phyloP scores from a whole-genome alignment of 2,329 filamentous ascomycete species.

The Huntiella abstrusa region DNA sequence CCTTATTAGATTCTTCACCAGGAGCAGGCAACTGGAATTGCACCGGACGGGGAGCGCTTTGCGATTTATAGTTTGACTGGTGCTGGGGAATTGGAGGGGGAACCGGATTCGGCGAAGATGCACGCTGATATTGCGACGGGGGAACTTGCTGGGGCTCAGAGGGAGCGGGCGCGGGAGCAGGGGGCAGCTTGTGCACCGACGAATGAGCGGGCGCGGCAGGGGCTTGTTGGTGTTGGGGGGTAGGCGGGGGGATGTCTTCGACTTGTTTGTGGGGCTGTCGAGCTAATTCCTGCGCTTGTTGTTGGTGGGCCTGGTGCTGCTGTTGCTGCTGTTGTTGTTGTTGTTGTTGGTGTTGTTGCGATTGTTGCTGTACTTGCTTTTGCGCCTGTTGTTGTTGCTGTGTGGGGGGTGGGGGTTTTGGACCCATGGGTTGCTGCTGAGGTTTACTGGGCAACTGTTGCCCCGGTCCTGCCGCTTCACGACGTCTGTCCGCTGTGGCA shows the following conservation, averaged over 20 bases:
- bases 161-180: neutral
- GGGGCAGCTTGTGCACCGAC: neutral
- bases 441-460: neutral
- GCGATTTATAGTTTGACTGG: conserved; percentile 5
- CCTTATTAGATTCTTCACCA: neutral
- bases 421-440: neutral
- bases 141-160: neutral
- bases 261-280: neutral
- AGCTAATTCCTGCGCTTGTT: neutral
- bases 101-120: neutral
- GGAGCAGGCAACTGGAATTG: conserved; percentile 4
- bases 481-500: conserved; percentile 1
- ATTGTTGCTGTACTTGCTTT: neutral
- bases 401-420: conserved; percentile 2
- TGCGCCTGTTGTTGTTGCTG: conserved; percentile 8
- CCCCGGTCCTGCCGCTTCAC: neutral
- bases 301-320: neutral
- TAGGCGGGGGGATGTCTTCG: neutral
- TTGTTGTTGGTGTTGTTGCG: conserved; percentile 7
- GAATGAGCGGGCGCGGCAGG: neutral
- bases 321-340: conserved; percentile 7
- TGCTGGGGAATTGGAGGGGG: conserved; percentile 1
- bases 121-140: conserved; percentile 2
- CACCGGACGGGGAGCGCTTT: conserved; percentile 5
- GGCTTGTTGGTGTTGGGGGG: conserved; percentile 1